Evolutionary conservation across 192 early-diverging fungal genomes (phyloP).

Genomic region (Pecoramyces ruminantium): DNA sequence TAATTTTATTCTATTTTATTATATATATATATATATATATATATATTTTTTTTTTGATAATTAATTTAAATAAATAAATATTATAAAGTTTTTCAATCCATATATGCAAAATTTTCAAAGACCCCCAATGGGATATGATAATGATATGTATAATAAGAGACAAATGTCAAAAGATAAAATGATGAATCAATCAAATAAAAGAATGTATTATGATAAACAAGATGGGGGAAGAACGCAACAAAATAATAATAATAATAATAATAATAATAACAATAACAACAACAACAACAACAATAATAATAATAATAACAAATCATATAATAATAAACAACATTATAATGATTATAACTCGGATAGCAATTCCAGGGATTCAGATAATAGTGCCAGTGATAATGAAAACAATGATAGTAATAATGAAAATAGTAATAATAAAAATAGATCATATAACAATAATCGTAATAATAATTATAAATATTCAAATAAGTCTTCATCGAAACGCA

Average conservation of each 20-base stretch:
- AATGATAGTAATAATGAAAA: background rate
- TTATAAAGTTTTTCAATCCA: background rate
- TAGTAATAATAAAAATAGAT: background rate
- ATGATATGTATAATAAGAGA: too few relatives aligned
- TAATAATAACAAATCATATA: background rate
- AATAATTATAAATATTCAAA: background rate
- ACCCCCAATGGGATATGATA: background rate
- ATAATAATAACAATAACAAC: background rate
- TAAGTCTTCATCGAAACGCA: background rate
- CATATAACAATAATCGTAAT: too few relatives aligned
- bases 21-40: too few relatives aligned
- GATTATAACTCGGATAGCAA: background rate
- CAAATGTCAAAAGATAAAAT: background rate
- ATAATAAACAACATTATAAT: background rate
- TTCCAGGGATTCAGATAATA: background rate
- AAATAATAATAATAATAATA: background rate
- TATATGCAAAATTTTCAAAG: background rate
- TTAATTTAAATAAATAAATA: too few relatives aligned
- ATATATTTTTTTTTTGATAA: too few relatives aligned
- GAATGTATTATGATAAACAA: background rate
- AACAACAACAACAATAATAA: background rate
- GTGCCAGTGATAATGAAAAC: background rate
- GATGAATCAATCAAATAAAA: background rate
- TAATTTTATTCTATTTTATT: too few relatives aligned
- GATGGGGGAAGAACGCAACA: background rate